These are phyloP conservation scores for Fallopia convolvulus DNA, from an alignment of 148 eudicot species.

Conservation along the genomic window DNA sequence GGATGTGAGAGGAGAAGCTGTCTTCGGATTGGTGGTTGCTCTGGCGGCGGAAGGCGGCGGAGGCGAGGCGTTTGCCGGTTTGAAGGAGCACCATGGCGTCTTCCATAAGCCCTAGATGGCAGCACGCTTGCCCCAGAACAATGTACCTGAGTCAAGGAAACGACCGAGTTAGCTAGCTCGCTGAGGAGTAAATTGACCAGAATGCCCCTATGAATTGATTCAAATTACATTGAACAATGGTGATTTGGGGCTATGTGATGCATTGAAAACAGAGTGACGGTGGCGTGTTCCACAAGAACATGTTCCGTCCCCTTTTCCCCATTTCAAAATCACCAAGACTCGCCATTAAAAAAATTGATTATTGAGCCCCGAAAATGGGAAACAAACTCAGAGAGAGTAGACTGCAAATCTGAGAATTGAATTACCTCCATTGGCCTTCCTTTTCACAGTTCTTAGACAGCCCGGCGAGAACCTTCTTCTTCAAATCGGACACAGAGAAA, in stretches of 20 bases:
- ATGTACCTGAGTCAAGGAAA: constrained; percentile 46
- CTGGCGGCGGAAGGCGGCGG: constrained; percentile 85
- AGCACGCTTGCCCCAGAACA: constrained; percentile 90
- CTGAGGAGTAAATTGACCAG: not conserved
- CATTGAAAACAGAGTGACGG: constrained; percentile 21
- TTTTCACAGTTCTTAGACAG: constrained; percentile 56
- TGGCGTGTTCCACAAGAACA: constrained; percentile 45
- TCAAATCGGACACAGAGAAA: constrained; percentile 84
- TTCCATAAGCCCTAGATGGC: constrained; percentile 90
- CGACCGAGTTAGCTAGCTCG: constrained; percentile 6
- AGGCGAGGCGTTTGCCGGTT: constrained; percentile 85
- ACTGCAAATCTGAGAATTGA: not conserved
- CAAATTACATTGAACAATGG: not conserved
- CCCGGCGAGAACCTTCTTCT: constrained; percentile 70
- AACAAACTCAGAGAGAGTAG: not conserved
- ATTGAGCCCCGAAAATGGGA: constrained; percentile 5
- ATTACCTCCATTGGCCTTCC: constrained; percentile 94
- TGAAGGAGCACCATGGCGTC: constrained; percentile 92
- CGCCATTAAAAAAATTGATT: not conserved
- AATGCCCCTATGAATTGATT: not conserved
- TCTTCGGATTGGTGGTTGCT: constrained; percentile 83
- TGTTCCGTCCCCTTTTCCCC: constrained; percentile 16
- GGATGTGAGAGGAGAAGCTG: constrained; percentile 53
- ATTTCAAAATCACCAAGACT: constrained; percentile 2
- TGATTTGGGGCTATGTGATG: not conserved